phyloP scores from a whole-genome alignment of 768 basidiomycete genomes.

The Auriculariales sp. region DNA sequence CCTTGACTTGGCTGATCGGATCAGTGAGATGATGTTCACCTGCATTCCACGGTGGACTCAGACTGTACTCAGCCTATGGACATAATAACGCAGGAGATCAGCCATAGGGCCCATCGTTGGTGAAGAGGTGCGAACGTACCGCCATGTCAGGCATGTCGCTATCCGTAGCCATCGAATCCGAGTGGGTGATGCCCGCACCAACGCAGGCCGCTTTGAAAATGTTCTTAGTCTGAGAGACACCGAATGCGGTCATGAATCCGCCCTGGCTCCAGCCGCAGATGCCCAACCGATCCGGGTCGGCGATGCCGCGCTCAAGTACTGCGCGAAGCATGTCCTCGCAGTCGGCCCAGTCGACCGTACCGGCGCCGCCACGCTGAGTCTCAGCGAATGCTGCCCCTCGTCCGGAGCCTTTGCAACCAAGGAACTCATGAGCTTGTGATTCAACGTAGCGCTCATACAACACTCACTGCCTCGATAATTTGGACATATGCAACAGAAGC shows the following conservation, averaged over 20 bases:
- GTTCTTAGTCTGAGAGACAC: slow-evolving; percentile 7
- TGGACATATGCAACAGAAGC: slow-evolving; percentile 5
- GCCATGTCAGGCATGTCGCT: slow-evolving; percentile 3
- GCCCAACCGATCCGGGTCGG: slow-evolving; percentile 3
- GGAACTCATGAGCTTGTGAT: neutral
- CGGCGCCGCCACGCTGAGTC: slow-evolving; percentile 2
- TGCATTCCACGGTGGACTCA: slow-evolving; percentile 5
- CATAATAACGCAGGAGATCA: neutral
- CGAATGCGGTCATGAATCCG: slow-evolving; percentile 7
- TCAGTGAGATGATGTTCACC: neutral
- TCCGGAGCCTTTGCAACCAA: slow-evolving; percentile 2
- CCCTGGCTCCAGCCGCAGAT: slow-evolving; percentile 8
- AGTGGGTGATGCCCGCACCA: slow-evolving; percentile 4
- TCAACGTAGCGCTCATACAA: neutral
- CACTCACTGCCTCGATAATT: slow-evolving; percentile 8
- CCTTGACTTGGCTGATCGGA: slow-evolving; percentile 6
- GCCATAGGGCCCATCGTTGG: neutral
- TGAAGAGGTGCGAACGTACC: neutral
- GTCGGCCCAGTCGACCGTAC: slow-evolving; percentile 8
- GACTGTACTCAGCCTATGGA: slow-evolving; percentile 1
- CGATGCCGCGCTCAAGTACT: slow-evolving; percentile 5
- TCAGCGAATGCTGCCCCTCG: slow-evolving; percentile 4
- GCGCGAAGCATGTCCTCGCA: slow-evolving; percentile 5
- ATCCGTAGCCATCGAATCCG: slow-evolving; percentile 2
- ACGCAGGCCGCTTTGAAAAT: slow-evolving; percentile 5